These are phyloP conservation scores for Globisporangium lucens DNA, from an alignment of 352 stramenopile species.

Conservation along the genomic window DNA sequence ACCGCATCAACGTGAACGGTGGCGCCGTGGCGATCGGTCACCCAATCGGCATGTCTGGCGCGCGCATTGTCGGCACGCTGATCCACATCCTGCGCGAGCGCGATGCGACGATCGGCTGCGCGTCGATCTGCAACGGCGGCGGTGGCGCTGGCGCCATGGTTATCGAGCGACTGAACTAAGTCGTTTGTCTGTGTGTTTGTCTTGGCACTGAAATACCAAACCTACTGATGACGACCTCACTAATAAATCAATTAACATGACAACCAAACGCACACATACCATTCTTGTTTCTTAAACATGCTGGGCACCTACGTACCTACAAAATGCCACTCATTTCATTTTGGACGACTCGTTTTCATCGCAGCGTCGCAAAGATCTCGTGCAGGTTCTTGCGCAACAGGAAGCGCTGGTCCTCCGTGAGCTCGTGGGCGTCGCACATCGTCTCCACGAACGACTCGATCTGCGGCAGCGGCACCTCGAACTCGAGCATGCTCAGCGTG, in stretches of 20 bases:
- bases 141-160: slow-evolving; percentile 96
- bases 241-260: slow-evolving; percentile 11
- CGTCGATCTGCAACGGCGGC: slow-evolving; percentile 98
- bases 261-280: neutral
- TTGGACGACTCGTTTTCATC: slow-evolving; percentile 13
- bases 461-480: slow-evolving; percentile 71
- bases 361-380: slow-evolving; percentile 61
- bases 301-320: neutral
- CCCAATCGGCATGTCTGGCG: slow-evolving; percentile 86
- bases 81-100: slow-evolving; percentile 94
- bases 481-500: slow-evolving; percentile 87
- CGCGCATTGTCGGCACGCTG: slow-evolving; percentile 94
- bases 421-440: slow-evolving; percentile 83
- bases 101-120: slow-evolving; percentile 94
- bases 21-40: slow-evolving; percentile 88
- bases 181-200: slow-evolving; percentile 35
- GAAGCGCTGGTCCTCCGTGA: slow-evolving; percentile 85
- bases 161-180: slow-evolving; percentile 88
- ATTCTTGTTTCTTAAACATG: neutral
- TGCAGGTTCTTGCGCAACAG: slow-evolving; percentile 76
- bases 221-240: neutral
- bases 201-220: neutral
- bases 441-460: slow-evolving; percentile 87
- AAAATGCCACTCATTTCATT: neutral
- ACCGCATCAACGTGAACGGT: slow-evolving; percentile 96